A percentile compares a stretch with the other conserved stretches of the same genome.
Conservation (phyloP, 2,329 filamentous ascomycete species). For the Coniochaeta pulveracea region DNA sequence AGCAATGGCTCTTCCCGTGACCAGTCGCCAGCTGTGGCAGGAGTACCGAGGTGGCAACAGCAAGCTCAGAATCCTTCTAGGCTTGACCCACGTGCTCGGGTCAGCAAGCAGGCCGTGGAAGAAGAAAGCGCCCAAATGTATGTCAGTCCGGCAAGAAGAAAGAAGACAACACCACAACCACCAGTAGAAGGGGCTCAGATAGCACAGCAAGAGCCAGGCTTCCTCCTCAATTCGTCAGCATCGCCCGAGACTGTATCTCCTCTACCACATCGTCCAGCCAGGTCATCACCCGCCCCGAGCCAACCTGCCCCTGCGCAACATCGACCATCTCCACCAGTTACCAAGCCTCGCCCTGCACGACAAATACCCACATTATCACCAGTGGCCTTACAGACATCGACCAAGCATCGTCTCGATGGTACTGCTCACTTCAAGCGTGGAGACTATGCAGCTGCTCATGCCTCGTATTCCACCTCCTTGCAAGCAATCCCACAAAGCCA, state of each 20-base stretch:
- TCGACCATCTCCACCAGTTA: constrained; percentile 2
- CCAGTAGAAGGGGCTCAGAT: constrained; percentile 24
- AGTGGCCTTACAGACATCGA: constrained; percentile 61
- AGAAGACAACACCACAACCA: constrained; percentile 47
- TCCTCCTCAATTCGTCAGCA: constrained; percentile 45
- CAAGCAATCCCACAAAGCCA: constrained; percentile 64
- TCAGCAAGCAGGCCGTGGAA: constrained; percentile 65
- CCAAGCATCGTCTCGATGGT: constrained; percentile 67
- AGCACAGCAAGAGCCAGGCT: constrained; percentile 42
- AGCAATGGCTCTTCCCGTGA: constrained; percentile 26
- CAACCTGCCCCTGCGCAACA: constrained; percentile 23
- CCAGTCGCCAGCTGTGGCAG: constrained; percentile 36
- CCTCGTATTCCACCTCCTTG: constrained; percentile 70
- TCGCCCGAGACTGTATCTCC: constrained; percentile 22
- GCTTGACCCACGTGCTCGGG: constrained; percentile 43
- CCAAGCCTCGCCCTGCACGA: constrained; percentile 34
- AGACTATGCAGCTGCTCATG: constrained; percentile 79
- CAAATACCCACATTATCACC: constrained; percentile 57
- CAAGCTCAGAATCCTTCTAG: constrained; percentile 25
- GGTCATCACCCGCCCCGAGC: constrained; percentile 22
- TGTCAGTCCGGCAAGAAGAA: constrained; percentile 74
- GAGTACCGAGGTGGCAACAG: constrained; percentile 49
- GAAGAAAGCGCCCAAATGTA: constrained; percentile 77
- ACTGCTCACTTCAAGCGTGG: constrained; percentile 88
- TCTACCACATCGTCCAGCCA: constrained; percentile 24